Conservation (phyloP, 148 eudicot genomes). For the Rhododendron griersonianum region DNA sequence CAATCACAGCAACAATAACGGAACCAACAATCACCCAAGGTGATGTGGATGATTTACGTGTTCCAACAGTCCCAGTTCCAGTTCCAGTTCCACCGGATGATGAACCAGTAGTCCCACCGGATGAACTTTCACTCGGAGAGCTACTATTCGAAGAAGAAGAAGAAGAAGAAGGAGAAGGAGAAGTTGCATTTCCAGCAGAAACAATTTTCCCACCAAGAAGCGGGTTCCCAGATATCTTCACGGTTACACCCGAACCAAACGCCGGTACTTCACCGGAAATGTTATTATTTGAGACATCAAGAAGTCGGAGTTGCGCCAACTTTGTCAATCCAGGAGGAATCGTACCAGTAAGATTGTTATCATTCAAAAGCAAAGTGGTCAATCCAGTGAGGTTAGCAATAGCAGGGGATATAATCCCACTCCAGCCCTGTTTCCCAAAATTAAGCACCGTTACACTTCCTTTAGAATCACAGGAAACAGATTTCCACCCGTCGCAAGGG, state of each 20-base stretch:
- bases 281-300: conserved; percentile 62
- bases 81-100: conserved; percentile 8
- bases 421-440: conserved; percentile 50
- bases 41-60: conserved; percentile 9
- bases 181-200: conserved; percentile 15
- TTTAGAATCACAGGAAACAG: conserved; percentile 33
- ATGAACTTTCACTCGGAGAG: background rate
- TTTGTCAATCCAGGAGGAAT: conserved; percentile 47
- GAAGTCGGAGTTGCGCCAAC: conserved; percentile 29
- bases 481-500: conserved; percentile 49
- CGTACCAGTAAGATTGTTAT: conserved; percentile 50
- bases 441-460: conserved; percentile 35
- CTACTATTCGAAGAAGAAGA: background rate
- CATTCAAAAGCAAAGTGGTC: conserved; percentile 31
- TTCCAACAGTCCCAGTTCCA: background rate
- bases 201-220: conserved; percentile 23
- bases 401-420: conserved; percentile 44
- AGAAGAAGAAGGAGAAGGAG: background rate
- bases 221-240: conserved; percentile 34
- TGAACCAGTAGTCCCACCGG: background rate
- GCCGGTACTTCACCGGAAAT: conserved; percentile 47
- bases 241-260: conserved; percentile 31
- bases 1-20: conserved; percentile 34
- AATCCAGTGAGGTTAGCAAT: conserved; percentile 43
- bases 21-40: conserved; percentile 38